Evolutionary conservation across 139 green algal genomes (phyloP).

Genomic region (Chlamydomonas incerta): DNA sequence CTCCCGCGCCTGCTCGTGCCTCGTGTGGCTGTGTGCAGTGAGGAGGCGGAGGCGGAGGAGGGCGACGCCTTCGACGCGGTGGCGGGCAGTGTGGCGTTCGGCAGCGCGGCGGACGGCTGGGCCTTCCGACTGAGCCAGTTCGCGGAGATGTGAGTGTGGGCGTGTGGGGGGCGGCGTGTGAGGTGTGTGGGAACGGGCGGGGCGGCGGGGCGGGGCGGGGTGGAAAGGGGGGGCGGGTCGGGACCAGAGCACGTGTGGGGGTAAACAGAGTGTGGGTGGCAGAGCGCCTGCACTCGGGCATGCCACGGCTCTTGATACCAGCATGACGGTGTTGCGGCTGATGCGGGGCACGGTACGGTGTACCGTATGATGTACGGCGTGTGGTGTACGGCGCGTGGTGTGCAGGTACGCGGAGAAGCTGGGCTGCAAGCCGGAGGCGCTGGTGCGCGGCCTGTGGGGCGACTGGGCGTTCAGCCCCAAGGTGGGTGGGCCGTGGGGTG

Average conservation of each 20-base stretch:
- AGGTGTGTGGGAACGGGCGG: background rate
- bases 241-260: too few relatives aligned
- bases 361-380: too few relatives aligned
- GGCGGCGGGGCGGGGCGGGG: too few relatives aligned
- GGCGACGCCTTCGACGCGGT: slow-evolving; percentile 76
- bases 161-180: background rate
- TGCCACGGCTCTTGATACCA: too few relatives aligned
- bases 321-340: too few relatives aligned
- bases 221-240: too few relatives aligned
- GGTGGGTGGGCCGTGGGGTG: slow-evolving; percentile 14
- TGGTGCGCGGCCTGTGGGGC: slow-evolving; percentile 87
- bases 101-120: slow-evolving; percentile 94
- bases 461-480: slow-evolving; percentile 90
- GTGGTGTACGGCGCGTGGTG: too few relatives aligned
- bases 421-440: slow-evolving; percentile 70
- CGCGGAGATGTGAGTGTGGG: slow-evolving; percentile 74
- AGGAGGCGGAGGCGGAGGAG: slow-evolving; percentile 35
- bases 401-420: slow-evolving; percentile 88
- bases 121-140: slow-evolving; percentile 91
- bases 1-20: too few relatives aligned
- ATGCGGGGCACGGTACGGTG: too few relatives aligned
- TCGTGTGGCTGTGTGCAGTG: background rate
- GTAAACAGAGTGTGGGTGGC: too few relatives aligned
- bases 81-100: slow-evolving; percentile 96
- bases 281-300: too few relatives aligned